These are phyloP conservation scores for Talaromyces rugulosus DNA, from an alignment of 2,329 filamentous ascomycete genomes.

Conservation along the genomic window DNA sequence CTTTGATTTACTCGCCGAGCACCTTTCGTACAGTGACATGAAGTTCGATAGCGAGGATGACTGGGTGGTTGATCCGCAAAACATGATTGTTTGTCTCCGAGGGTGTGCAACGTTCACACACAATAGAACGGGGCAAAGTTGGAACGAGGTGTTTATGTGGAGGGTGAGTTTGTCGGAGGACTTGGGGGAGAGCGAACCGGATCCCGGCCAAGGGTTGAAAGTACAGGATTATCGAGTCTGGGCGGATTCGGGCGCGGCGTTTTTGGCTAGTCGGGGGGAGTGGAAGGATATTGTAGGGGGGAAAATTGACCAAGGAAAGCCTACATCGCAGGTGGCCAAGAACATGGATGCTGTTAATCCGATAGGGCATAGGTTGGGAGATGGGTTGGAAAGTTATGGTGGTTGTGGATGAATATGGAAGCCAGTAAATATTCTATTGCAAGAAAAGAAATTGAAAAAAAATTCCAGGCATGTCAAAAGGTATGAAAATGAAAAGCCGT, in stretches of 20 bases:
- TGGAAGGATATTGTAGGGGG: slow-evolving; percentile 14
- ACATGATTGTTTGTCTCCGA: slow-evolving; percentile 28
- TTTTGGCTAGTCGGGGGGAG: slow-evolving; percentile 31
- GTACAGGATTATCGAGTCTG: slow-evolving; percentile 40
- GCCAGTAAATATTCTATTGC: background rate
- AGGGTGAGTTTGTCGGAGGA: slow-evolving; percentile 32
- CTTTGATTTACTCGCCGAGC: slow-evolving; percentile 29
- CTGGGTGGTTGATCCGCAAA: slow-evolving; percentile 35
- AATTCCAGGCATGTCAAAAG: background rate
- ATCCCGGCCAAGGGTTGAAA: slow-evolving; percentile 18
- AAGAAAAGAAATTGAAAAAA: background rate
- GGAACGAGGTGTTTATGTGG: slow-evolving; percentile 41
- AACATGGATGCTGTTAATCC: slow-evolving; percentile 7
- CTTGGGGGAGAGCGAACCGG: slow-evolving; percentile 9
- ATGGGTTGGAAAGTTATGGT: slow-evolving; percentile 19
- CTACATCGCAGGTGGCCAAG: slow-evolving; percentile 9
- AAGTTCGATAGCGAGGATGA: slow-evolving; percentile 29
- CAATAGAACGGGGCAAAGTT: slow-evolving; percentile 31
- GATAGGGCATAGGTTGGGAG: slow-evolving; percentile 17
- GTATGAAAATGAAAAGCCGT: background rate
- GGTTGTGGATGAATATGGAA: slow-evolving; percentile 13
- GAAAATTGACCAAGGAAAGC: slow-evolving; percentile 7
- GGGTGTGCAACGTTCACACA: slow-evolving; percentile 32
- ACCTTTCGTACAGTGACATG: slow-evolving; percentile 33
- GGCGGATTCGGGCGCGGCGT: slow-evolving; percentile 43